Evolutionary conservation across 371 early-diverging fungal species (phyloP).

Genomic region (Syncephalastrum sp.): DNA sequence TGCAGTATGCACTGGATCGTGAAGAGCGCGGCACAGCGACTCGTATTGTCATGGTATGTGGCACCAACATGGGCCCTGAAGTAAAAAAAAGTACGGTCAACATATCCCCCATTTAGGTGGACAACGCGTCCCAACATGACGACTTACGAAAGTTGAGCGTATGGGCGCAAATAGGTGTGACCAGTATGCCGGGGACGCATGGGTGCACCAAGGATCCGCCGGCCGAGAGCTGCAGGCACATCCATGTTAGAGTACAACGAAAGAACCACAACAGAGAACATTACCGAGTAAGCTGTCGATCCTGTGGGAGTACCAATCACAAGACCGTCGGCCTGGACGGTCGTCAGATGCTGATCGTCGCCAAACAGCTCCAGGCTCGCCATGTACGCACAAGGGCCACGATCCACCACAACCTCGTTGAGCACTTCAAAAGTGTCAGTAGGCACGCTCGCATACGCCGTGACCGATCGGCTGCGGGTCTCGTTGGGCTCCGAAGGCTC

Average conservation of each 20-base stretch:
- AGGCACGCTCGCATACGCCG: conserved; percentile 34
- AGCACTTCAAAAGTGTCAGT: conserved; percentile 59
- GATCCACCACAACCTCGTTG: conserved; percentile 82
- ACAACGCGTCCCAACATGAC: too few species aligned
- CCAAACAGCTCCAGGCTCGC: conserved; percentile 86
- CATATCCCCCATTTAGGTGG: too few species aligned
- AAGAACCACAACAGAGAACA: conserved; percentile 28
- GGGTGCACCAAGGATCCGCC: conserved; percentile 94
- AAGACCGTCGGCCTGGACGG: conserved; percentile 88
- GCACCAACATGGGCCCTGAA: conserved; percentile 85
- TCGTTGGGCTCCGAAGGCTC: conserved; percentile 1
- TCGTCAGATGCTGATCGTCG: conserved; percentile 79
- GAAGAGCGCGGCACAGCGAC: conserved; percentile 72
- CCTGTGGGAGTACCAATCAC: conserved; percentile 93
- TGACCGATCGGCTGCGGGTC: conserved; percentile 14
- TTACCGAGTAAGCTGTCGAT: conserved; percentile 90
- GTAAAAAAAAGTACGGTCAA: too few species aligned
- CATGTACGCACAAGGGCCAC: conserved; percentile 89
- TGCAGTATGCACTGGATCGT: conserved; percentile 72
- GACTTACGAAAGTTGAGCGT: conserved; percentile 73
- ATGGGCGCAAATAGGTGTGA: conserved; percentile 95
- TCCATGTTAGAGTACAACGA: neutral
- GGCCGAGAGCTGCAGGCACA: conserved; percentile 66
- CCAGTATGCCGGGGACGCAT: conserved; percentile 82
- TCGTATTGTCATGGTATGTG: conserved; percentile 79